Evolutionary conservation across 768 basidiomycete genomes (phyloP).

Genomic region (Termitomyces sp.): DNA sequence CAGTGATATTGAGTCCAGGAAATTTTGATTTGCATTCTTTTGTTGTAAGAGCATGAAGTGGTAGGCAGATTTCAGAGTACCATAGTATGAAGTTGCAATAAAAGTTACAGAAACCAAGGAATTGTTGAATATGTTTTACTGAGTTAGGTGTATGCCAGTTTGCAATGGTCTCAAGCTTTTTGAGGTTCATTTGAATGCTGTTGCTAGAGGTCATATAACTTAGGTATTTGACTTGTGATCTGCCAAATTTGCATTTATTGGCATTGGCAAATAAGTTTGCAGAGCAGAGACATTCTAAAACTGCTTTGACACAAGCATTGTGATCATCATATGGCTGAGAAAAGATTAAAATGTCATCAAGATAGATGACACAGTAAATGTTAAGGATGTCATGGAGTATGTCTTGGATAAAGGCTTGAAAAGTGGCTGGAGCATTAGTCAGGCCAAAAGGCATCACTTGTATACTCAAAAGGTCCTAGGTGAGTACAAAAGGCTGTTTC

Average conservation of each 20-base stretch:
- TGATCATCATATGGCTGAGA: neutral
- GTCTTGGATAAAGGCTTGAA: slow-evolving; percentile 30
- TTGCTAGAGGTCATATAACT: slow-evolving; percentile 14
- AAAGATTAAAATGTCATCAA: neutral
- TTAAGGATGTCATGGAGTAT: slow-evolving; percentile 28
- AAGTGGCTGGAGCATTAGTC: neutral
- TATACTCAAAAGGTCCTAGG: too few species aligned
- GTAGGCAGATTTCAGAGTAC: neutral
- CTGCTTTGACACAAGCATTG: neutral
- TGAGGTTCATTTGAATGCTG: slow-evolving; percentile 29
- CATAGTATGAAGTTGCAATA: too few species aligned
- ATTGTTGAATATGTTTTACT: too few species aligned
- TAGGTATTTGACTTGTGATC: slow-evolving; percentile 16
- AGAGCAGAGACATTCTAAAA: slow-evolving; percentile 23
- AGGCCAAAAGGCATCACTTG: too few species aligned
- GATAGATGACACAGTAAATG: slow-evolving; percentile 15
- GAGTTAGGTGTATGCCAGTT: slow-evolving; percentile 13
- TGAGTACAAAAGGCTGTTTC: too few species aligned
- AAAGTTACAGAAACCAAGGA: too few species aligned
- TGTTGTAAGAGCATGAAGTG: neutral
- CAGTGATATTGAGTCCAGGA: neutral
- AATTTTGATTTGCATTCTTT: neutral
- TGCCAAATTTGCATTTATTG: slow-evolving; percentile 29
- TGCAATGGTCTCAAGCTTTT: slow-evolving; percentile 28
- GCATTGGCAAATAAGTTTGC: slow-evolving; percentile 19